phyloP scores from a whole-genome alignment of 495 filamentous ascomycete species.

The Penicillium goetzii region DNA sequence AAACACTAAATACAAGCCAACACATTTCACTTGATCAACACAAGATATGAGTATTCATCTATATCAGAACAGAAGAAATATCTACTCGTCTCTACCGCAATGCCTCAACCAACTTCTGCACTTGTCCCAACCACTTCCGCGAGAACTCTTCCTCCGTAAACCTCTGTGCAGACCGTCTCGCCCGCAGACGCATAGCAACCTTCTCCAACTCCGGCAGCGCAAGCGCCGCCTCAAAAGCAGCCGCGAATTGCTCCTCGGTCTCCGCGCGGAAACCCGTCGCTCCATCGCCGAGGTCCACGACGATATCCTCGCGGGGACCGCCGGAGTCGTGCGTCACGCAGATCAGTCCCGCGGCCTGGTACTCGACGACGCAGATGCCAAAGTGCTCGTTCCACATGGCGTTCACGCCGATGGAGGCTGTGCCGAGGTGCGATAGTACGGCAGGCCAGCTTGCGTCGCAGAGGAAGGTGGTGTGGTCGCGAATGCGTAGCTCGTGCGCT shows the following conservation, averaged over 20 bases:
- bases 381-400: slow-evolving; percentile 99
- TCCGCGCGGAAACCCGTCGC: slow-evolving; percentile 86
- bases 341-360: slow-evolving; percentile 92
- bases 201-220: slow-evolving; percentile 67
- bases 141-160: slow-evolving; percentile 90
- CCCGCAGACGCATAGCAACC: slow-evolving; percentile 71
- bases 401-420: slow-evolving; percentile 82
- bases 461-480: slow-evolving; percentile 81
- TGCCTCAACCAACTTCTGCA: slow-evolving; percentile 67
- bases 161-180: slow-evolving; percentile 71
- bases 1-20: not conserved
- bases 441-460: slow-evolving; percentile 87
- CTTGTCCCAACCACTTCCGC: slow-evolving; percentile 68
- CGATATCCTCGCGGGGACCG: slow-evolving; percentile 91
- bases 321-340: slow-evolving; percentile 90
- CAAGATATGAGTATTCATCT: slow-evolving; percentile 12
- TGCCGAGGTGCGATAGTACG: slow-evolving; percentile 75
- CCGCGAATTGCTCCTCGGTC: slow-evolving; percentile 74
- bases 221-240: slow-evolving; percentile 75
- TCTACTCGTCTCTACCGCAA: slow-evolving; percentile 26
- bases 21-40: not conserved
- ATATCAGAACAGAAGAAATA: slow-evolving; percentile 13
- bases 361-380: slow-evolving; percentile 97
- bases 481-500: slow-evolving; percentile 84
- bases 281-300: slow-evolving; percentile 73